These are phyloP conservation scores for Murraya koenigii DNA, from an alignment of 345 rosid species.

Conservation along the genomic window DNA sequence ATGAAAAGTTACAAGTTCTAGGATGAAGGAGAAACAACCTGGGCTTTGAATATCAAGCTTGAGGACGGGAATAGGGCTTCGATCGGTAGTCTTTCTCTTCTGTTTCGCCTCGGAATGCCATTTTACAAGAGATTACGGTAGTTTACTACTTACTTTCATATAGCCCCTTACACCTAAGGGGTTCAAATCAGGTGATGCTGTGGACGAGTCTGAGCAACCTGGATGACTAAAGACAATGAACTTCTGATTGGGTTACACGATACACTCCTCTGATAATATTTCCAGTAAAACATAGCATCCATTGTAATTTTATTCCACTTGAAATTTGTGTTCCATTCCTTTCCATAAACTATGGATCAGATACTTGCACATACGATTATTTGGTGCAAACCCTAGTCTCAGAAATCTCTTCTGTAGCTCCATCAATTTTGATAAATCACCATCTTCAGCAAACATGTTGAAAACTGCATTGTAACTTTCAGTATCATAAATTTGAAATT, in stretches of 20 bases:
- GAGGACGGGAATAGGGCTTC: too few relatives aligned
- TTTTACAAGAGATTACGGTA: too few relatives aligned
- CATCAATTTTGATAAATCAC: conserved; percentile 42
- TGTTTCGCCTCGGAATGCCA: too few relatives aligned
- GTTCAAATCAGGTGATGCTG: too few relatives aligned
- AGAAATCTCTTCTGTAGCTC: conserved; percentile 62
- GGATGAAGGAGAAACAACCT: too few relatives aligned
- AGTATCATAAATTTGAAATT: conserved; percentile 50
- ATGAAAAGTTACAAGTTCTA: too few relatives aligned
- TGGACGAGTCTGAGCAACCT: too few relatives aligned
- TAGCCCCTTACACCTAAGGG: too few relatives aligned
- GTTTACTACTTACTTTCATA: too few relatives aligned
- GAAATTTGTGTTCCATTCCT: conserved; percentile 13
- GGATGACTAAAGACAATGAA: background rate
- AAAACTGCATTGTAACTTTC: conserved; percentile 59
- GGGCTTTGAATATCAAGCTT: too few relatives aligned
- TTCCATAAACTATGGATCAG: conserved; percentile 45
- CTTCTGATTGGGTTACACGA: background rate
- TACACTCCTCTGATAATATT: background rate
- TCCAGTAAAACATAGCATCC: background rate
- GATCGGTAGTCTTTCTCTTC: too few relatives aligned
- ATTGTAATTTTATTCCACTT: background rate
- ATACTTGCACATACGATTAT: conserved; percentile 49
- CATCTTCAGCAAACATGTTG: conserved; percentile 37
- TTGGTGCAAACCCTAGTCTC: conserved; percentile 69